Evolutionary conservation across 2,329 filamentous ascomycete species (phyloP), one percentile per base, ranked within the genome.

Genomic region (Thelonectria rubi): DNA sequence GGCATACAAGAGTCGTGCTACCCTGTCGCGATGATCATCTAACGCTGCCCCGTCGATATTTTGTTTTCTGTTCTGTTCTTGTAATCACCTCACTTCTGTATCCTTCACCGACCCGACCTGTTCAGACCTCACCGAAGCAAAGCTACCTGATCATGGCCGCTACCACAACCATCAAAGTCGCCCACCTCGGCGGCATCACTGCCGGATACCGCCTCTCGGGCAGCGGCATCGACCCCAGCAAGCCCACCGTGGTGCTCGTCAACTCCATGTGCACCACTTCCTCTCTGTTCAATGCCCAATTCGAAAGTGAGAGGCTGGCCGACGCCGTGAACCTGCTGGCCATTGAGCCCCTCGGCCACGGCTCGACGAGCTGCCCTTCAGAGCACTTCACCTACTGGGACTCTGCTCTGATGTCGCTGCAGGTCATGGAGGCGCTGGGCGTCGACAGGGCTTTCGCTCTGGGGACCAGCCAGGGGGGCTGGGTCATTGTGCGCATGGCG

Each of bases 351-450:
- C 78, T 86, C 0, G 83, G 83, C 58, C 83, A 86, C 66, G 83
- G 83, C 63, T 73, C 78, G 15, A 84, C 82, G 1, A 74, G 71
- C 57, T 76, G 70, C 57, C 55, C 71, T n/a, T 67, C 69, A 0
- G 81, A 84, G 67, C 80, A 83, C 60, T 86, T 83, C 67, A 85
- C 81, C 2, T 85, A 84, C 74, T 86, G 84, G 84, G 84, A 86
- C 69, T 75, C 82, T 3, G 83, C 83, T 46, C 73, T 78, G 60
- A 81, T 88, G 81, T 80, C 81, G 11, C 73, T 86, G 9, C 84
- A 88, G 73, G 83, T 85, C 1, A 77, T 88, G 78, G 80, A 86
- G 40, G 77, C 77, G 5, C 76, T 86, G 3, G 76, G 77, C 2
- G 76, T 85, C 24, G 53, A 76, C 17, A 81, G 80, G 74, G 82